These are phyloP conservation scores for Neurospora cerealis DNA, from an alignment of 495 filamentous ascomycete species.

Conservation along the genomic window DNA sequence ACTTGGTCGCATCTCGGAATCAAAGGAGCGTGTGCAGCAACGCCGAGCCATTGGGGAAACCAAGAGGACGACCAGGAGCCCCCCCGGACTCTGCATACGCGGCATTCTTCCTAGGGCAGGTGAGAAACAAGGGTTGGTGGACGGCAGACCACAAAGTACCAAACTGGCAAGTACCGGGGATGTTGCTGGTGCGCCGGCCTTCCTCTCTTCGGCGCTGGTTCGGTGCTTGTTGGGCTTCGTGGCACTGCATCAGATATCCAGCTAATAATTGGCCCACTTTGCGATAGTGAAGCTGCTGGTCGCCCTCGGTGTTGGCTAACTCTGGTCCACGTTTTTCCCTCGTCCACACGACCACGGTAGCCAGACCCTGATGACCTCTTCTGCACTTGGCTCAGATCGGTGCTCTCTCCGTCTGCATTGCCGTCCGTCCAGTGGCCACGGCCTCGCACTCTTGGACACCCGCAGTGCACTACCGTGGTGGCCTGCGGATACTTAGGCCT, in stretches of 20 bases:
- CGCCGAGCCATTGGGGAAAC: not conserved
- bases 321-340: slow-evolving; percentile 18
- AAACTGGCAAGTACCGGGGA: slow-evolving; percentile 2
- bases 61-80: not conserved
- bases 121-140: not conserved
- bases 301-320: slow-evolving; percentile 15
- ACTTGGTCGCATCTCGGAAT: not conserved
- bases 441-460: not conserved
- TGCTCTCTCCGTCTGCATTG: slow-evolving; percentile 10
- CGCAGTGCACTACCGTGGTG: not conserved
- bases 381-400: slow-evolving; percentile 18
- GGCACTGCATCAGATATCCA: slow-evolving; percentile 22
- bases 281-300: slow-evolving; percentile 10
- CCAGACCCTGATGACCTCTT: slow-evolving; percentile 1
- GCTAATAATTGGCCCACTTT: slow-evolving; percentile 20
- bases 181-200: not conserved
- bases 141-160: not conserved
- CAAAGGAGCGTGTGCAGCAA: not conserved
- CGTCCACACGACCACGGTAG: slow-evolving; percentile 2
- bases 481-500: not conserved
- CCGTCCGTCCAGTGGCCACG: slow-evolving; percentile 3
- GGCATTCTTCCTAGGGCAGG: not conserved
- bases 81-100: not conserved
- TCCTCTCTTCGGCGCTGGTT: not conserved
- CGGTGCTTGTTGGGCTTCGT: slow-evolving; percentile 16